Conservation (phyloP, 805 yeast species). For the Candida ponderosae region DNA sequence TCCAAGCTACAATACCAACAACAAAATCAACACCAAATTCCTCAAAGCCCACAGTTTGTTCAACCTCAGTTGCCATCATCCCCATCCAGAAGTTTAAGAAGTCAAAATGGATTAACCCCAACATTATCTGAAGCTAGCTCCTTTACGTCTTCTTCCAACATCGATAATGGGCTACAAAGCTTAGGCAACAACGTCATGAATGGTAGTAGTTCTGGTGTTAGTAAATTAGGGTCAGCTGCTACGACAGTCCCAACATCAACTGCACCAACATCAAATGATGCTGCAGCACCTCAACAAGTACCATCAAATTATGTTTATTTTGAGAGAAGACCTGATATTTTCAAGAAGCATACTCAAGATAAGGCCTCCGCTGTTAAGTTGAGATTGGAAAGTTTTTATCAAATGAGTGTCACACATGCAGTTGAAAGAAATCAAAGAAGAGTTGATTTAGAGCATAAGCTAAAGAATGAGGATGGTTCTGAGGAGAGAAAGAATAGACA, state of each 20-base stretch:
- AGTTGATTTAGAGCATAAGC: conserved; percentile 73
- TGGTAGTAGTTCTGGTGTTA: conserved; percentile 1
- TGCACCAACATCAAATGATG: conserved; percentile 11
- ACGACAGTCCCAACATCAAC: conserved; percentile 2
- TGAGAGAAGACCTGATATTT: conserved; percentile 22
- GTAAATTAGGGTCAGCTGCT: conserved; percentile 10
- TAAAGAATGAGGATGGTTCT: conserved; percentile 63
- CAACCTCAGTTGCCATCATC: conserved; percentile 25
- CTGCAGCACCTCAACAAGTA: conserved; percentile 9
- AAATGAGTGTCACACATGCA: conserved; percentile 86
- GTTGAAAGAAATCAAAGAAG: conserved; percentile 94
- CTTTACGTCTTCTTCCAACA: conserved; percentile 10
- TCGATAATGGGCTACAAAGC: conserved; percentile 1
- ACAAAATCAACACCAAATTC: conserved; percentile 12
- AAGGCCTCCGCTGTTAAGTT: conserved; percentile 46
- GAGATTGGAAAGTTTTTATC: conserved; percentile 84
- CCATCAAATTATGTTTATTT: conserved; percentile 16
- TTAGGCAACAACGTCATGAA: not conserved
- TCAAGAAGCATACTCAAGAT: conserved; percentile 22
- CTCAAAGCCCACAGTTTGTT: conserved; percentile 18
- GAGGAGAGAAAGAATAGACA: conserved; percentile 59
- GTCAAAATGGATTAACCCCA: conserved; percentile 16
- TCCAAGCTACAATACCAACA: conserved; percentile 10
- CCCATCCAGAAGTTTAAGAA: conserved; percentile 22
- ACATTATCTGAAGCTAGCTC: conserved; percentile 17